phyloP scores from a whole-genome alignment of 2,329 filamentous ascomycete genomes.

The Fusarium multiceps region DNA sequence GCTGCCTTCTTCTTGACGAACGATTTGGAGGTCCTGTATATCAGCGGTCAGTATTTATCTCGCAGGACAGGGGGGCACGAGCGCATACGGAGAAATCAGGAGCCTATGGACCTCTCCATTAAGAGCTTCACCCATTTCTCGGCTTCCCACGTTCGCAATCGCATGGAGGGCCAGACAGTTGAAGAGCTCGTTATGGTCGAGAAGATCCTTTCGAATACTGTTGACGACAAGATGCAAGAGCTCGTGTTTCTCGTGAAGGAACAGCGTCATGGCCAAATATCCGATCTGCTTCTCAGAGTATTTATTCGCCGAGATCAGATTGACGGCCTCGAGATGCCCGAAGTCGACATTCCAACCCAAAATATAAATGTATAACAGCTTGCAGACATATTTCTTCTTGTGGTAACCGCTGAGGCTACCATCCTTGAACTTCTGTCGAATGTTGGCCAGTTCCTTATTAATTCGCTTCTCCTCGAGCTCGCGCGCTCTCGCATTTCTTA shows the following conservation, averaged over 20 bases:
- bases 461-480: constrained; percentile 99
- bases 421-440: constrained; percentile 97
- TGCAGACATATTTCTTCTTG: constrained; percentile 99
- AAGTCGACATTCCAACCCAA: constrained; percentile 99
- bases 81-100: constrained; percentile 88
- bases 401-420: constrained; percentile 94
- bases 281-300: constrained; percentile 99
- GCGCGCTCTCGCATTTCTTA: constrained; percentile 92
- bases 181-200: constrained; percentile 96
- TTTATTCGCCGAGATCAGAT: constrained; percentile 94
- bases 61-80: neutral
- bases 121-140: constrained; percentile 96
- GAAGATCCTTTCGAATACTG: constrained; percentile 94
- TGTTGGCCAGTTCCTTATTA: constrained; percentile 99
- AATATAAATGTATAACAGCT: constrained; percentile 99
- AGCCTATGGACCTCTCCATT: constrained; percentile 92
- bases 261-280: constrained; percentile 96
- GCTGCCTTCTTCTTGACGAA: constrained; percentile 99
- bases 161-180: constrained; percentile 97
- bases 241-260: constrained; percentile 97
- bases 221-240: constrained; percentile 96
- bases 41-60: constrained; percentile 16
- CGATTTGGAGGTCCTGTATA: constrained; percentile 76
- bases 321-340: constrained; percentile 97
- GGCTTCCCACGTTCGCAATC: constrained; percentile 95